Evolutionary conservation across 139 green algal genomes (phyloP), one percentile per base, ranked within the genome.

Genomic region (Astrephomene gubernaculifera): DNA sequence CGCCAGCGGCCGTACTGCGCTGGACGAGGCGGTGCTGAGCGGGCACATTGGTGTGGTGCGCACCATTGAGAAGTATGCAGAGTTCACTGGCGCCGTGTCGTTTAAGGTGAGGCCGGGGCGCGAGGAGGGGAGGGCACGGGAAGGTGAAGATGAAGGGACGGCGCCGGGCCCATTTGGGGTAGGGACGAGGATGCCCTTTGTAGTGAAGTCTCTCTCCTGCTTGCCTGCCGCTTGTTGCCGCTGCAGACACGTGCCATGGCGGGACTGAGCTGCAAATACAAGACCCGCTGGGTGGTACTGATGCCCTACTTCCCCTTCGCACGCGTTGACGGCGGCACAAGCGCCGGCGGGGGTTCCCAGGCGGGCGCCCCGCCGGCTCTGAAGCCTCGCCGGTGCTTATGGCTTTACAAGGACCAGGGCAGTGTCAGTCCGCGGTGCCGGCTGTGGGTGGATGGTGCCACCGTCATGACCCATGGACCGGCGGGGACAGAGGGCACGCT

Each of bases 381-480:
- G 9, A 61, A 36, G 17, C 12, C 60, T 6, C 76, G 44, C 43
- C 79, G 79, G 19, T 85, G 79, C 79, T 54, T 85, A 29, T 85
- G 79, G 79, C 24, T 85, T 63, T 85, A 85, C 79, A 85, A 85
- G 61, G 63, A 85, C 79, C n/a, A 53, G 17, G 35, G 21, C 63
- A 54, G 27, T 44, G 25, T 64, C 33, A 53, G 21, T 6, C 79
- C 79, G 43, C 61, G 79, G 39, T 74, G 79, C 79, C 63, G 79
- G 22, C 43, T 85, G 79, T 85, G 79, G 79, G 44, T 85, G 44
- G 79, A 85, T 38, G 79, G 61, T 24, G 63, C 63, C 33, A 17
- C 4, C 17, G 79, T 85, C 31, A 1, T 68, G 36, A 67, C 44
- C 24, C 14, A 44, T 5, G 79, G 79, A 24, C 79, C 79, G 6